Evolutionary conservation across 23 red algal genomes (phyloP), one percentile per base, ranked within the genome.

Genomic region (Gracilaria domingensis): DNA sequence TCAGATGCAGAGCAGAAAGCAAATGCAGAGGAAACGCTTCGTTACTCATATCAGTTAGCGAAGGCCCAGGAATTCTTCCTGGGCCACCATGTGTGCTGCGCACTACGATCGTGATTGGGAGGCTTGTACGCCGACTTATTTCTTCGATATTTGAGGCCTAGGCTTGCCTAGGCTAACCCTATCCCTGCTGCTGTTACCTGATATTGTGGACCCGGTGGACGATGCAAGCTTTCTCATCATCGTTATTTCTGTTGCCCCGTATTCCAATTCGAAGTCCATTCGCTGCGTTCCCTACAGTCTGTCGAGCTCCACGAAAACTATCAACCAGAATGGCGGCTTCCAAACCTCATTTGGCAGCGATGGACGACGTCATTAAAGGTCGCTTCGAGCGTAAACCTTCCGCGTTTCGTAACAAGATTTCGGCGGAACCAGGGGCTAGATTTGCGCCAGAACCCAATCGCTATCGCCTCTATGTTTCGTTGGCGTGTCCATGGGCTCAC

Each of bases 401-500:
- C 34, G 66, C 80, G 5, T 92, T 92, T 49, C 76, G 89, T 21
- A 55, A 83, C 69, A 54, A 48, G 48, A 83, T 92, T 60, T 83
- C 89, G 24, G 56, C 75, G 3, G 72, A 64, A 23, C 80, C 80
- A 20, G 80, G 80, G 9, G 79, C 79, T 33, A 83, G 61, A 49
- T 92, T 92, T 77, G 65, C 80, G 16, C 89, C 89, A 8, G 89
- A 83, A 45, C 36, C 77, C 4, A 84, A 84, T 58, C 89, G 89
- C 61, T 92, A 92, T 78, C 77, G 71, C 32, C 80, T 92, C 20
- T 98, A 98, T 58, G 91, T 98, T 11, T 95, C 92, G 25, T 35
- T 93, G 29, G 96, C 96, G 6, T 98, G 96, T 64, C 96, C 96
- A 11, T 98, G 96, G 96, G 96, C 96, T 40, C 82, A 86, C 74